phyloP scores from a whole-genome alignment of 2,329 filamentous ascomycete species.

The Amphichorda felina region DNA sequence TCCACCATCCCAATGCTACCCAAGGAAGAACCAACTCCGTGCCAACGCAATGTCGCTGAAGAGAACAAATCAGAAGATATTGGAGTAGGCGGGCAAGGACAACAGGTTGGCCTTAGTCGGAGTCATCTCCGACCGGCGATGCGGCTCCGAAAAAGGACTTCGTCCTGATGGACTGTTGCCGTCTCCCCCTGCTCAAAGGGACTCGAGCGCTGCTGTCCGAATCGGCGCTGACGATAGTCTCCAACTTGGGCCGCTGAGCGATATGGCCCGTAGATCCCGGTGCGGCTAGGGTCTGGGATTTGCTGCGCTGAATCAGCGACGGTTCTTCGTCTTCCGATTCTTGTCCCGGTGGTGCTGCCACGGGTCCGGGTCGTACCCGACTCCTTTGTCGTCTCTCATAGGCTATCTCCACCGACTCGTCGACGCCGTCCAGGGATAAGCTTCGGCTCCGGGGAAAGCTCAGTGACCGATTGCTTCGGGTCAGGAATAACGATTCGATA shows the following conservation, averaged over 20 bases:
- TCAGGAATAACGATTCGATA: constrained; percentile 27
- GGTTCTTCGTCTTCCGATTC: constrained; percentile 18
- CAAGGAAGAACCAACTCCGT: constrained; percentile 7
- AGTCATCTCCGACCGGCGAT: constrained; percentile 25
- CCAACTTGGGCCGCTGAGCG: constrained; percentile 29
- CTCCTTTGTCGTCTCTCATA: constrained; percentile 14
- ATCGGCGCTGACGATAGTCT: constrained; percentile 35
- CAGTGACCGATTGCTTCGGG: constrained; percentile 17
- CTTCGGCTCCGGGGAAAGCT: constrained; percentile 22
- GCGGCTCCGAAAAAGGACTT: constrained; percentile 17
- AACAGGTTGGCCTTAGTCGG: constrained; percentile 16
- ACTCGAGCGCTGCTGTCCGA: constrained; percentile 9
- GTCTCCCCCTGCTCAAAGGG: constrained; percentile 6
- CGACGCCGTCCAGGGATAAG: constrained; percentile 23
- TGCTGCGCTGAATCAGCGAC: constrained; percentile 13
- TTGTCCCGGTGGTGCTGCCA: constrained; percentile 15
- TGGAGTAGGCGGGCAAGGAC: neutral
- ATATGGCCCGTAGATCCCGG: too few relatives aligned
- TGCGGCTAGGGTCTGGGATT: constrained; percentile 5
- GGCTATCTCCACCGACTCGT: constrained; percentile 18
- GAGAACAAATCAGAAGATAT: constrained; percentile 6
- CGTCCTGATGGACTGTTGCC: constrained; percentile 15
- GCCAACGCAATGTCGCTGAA: constrained; percentile 9
- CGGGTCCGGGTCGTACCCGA: constrained; percentile 12
- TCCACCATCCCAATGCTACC: neutral